phyloP scores from a whole-genome alignment of 306 rosid genomes.

The Cicer cuneatum region DNA sequence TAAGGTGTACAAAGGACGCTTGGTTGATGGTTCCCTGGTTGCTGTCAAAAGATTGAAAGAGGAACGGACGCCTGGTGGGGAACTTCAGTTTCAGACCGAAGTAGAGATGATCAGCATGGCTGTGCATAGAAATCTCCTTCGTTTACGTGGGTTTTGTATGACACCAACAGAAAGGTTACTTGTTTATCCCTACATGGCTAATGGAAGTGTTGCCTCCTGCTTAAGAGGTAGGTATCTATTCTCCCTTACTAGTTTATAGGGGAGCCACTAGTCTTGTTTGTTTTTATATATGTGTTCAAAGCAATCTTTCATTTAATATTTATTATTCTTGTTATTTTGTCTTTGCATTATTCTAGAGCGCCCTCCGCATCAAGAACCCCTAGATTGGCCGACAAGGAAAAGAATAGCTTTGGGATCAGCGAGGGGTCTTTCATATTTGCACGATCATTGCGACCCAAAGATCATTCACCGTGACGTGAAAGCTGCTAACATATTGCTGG shows the following conservation, averaged over 20 bases:
- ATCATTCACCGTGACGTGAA: constrained; percentile 97
- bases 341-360: constrained; percentile 69
- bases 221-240: constrained; percentile 75
- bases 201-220: constrained; percentile 98
- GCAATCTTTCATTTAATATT: constrained; percentile 2
- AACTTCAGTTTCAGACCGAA: constrained; percentile 99
- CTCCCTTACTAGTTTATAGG: neutral
- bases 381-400: constrained; percentile 96
- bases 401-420: constrained; percentile 98
- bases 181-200: constrained; percentile 99
- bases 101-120: constrained; percentile 99
- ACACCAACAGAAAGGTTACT: constrained; percentile 97
- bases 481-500: constrained; percentile 95
- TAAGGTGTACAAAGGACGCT: constrained; percentile 96
- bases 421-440: constrained; percentile 95
- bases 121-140: constrained; percentile 96
- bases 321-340: constrained; percentile 23
- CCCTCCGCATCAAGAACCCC: constrained; percentile 81
- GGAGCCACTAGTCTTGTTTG: neutral
- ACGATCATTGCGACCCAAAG: constrained; percentile 98
- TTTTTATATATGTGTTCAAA: neutral
- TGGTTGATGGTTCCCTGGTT: constrained; percentile 91
- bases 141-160: constrained; percentile 96
- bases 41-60: constrained; percentile 97
- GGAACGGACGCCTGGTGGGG: constrained; percentile 99